Evolutionary conservation across 805 yeast genomes (phyloP).

Genomic region (Metschnikowia baotianmanensis): DNA sequence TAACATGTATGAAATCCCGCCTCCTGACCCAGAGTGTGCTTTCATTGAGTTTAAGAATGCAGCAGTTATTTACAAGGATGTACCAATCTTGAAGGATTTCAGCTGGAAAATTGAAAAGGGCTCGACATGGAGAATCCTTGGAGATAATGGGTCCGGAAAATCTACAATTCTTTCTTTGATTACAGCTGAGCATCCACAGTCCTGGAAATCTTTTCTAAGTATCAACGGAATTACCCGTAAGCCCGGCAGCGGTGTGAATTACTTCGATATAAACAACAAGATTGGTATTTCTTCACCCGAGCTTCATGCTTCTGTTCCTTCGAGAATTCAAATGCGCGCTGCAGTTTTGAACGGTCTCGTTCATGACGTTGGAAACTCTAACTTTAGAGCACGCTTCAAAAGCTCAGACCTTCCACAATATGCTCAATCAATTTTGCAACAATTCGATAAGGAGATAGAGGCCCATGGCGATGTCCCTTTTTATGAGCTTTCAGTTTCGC

Average conservation of each 20-base stretch:
- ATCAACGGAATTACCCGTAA: conserved; percentile 66
- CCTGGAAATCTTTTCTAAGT: conserved; percentile 74
- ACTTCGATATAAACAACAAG: conserved; percentile 71
- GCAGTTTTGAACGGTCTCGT: conserved; percentile 71
- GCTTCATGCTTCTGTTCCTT: conserved; percentile 82
- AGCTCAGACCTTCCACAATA: conserved; percentile 13
- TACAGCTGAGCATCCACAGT: conserved; percentile 95
- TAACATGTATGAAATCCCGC: neutral
- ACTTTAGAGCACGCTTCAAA: conserved; percentile 46
- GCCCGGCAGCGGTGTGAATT: conserved; percentile 70
- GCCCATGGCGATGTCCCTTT: conserved; percentile 42
- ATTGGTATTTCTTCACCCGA: conserved; percentile 93
- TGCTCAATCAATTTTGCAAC: conserved; percentile 20
- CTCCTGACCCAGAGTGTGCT: conserved; percentile 4
- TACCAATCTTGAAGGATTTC: conserved; percentile 56
- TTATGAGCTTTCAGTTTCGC: conserved; percentile 56
- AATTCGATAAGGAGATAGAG: conserved; percentile 32
- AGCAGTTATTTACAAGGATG: conserved; percentile 63
- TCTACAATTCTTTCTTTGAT: conserved; percentile 81
- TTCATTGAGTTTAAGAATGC: conserved; percentile 54
- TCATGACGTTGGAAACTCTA: conserved; percentile 54
- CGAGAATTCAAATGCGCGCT: conserved; percentile 46
- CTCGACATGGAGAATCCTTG: conserved; percentile 85
- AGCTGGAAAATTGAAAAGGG: conserved; percentile 67
- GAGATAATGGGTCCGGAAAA: conserved; percentile 91